A percentile compares a stretch with the other conserved stretches of the same genome.
Evolutionary conservation across 352 stramenopile genomes (phyloP).

Genomic region (Globisporangium canariense): DNA sequence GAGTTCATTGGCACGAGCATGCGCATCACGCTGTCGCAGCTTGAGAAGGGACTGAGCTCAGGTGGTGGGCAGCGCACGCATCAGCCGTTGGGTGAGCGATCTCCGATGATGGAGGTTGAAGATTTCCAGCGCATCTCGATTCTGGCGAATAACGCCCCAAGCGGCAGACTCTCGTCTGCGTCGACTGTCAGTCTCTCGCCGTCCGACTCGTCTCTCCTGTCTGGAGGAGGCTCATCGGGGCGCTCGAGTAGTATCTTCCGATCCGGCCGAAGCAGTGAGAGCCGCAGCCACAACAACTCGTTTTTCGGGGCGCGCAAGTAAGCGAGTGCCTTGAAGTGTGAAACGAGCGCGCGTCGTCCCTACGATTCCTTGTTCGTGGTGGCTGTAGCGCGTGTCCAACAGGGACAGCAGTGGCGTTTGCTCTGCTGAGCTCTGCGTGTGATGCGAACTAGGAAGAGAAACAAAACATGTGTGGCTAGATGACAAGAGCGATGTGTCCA

Average conservation of each 20-base stretch:
- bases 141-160: constrained; percentile 38
- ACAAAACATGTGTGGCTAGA: constrained; percentile 3
- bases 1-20: constrained; percentile 90
- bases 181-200: constrained; percentile 55
- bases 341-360: not conserved
- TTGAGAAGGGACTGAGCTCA: constrained; percentile 30
- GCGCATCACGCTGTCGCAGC: constrained; percentile 78
- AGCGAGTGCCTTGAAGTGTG: not conserved
- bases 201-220: constrained; percentile 37
- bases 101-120: constrained; percentile 47
- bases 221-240: constrained; percentile 34
- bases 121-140: constrained; percentile 74
- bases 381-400: not conserved
- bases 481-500: constrained; percentile 4
- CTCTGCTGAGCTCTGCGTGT: not conserved
- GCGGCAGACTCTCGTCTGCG: constrained; percentile 35
- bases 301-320: constrained; percentile 18
- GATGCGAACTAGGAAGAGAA: not conserved
- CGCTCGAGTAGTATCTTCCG: constrained; percentile 48
- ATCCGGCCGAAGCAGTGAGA: constrained; percentile 34
- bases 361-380: not conserved
- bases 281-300: constrained; percentile 15
- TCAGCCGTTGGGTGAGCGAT: constrained; percentile 26
- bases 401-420: not conserved
- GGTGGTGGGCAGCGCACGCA: constrained; percentile 14